Evolutionary conservation across 2,329 filamentous ascomycete species (phyloP), one percentile per base, ranked within the genome.

Genomic region (Epichloe typhina): DNA sequence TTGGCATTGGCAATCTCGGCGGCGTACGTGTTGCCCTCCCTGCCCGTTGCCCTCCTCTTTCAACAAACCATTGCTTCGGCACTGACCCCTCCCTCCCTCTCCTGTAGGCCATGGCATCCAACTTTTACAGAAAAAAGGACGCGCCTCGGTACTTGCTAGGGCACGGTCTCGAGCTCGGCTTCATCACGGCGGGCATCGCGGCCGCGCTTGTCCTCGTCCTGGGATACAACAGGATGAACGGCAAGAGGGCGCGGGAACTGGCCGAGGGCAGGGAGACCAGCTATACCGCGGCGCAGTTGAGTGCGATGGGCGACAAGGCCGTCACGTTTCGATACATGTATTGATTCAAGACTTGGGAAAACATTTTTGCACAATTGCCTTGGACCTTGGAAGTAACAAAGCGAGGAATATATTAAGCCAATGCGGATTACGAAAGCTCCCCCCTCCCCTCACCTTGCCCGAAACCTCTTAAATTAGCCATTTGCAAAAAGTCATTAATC

Each of bases 301-400:
- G 78, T 6, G 71, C 68, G 9, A 62, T 75, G 61, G 82, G 82
- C 0, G 82, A 86, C 58, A 74, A 71, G 53, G 80, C 82, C 2
- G 63, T 81, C 2, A 78, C 79, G 0, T 86, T 80, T 64, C 72
- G 75, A 52, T 85, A 85, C 58, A 79, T 82, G 61, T 69, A 71
- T 50, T 19, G 19, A 19, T 17, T 17, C n/a, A n/a, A n/a, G n/a
- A n/a, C n/a, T n/a, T n/a, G n/a, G n/a, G n/a, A n/a, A n/a, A n/a
- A n/a, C n/a, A n/a, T n/a, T n/a, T n/a, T 17, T 17, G 17, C 17
- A 17, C 17, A 17, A 17, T 17, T n/a, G n/a, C n/a, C n/a, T n/a
- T n/a, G n/a, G n/a, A 7, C 6, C 26, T 31, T 4, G 26, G 26
- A 4, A 9, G 9, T 11, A 11, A 31, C 26, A 31, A 31, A 31